Evolutionary conservation across 768 basidiomycete genomes (phyloP), one percentile per base, ranked within the genome.

Genomic region (Amanita molliuscula): DNA sequence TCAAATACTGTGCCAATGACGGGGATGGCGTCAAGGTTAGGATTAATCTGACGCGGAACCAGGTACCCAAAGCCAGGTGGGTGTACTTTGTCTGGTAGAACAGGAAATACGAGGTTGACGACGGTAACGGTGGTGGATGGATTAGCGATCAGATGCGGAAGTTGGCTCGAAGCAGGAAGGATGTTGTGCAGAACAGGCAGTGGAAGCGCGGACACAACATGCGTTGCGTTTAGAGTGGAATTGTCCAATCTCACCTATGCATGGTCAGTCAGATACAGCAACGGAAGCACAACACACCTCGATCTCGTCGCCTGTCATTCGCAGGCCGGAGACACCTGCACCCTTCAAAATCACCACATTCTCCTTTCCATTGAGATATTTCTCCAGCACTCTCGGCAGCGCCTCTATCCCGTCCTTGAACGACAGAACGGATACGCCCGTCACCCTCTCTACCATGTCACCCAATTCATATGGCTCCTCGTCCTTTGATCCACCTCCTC

Each of bases 21-120:
- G 3, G 79, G 77, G 9, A 72, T 63, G 3, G 53, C 43, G 3
- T 47, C 52, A 13, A 49, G 35, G 18, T 51, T 42, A 15, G 56
- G 46, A 10, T 54, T 49, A n/a, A 64, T 58, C 0, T 86, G 81
- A 13, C 93, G 86, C 0, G 94, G 92, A 47, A 96, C 76, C 59
- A 99, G 83, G 68, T 93, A 97, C 7, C 95, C 95, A 62, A 97
- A 99, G 3, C 95, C 95, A 2, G 74, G 73, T 0, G 92, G 91
- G 57, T 91, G 85, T 44, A 94, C 73, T 20, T 62, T 51, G 50
- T 66, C 59, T 20, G 68, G 62, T 26, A 75, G 61, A 26, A 62
- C 60, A 38, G 80, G 69, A 69, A 95, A 97, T 55, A 97, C 77
- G 59, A 98, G 70, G 68, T 90, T 95, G 56, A 93, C 68, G 33